Conservation (phyloP, 2,329 filamentous ascomycete genomes). For the Sporothrix dimorphospora region DNA sequence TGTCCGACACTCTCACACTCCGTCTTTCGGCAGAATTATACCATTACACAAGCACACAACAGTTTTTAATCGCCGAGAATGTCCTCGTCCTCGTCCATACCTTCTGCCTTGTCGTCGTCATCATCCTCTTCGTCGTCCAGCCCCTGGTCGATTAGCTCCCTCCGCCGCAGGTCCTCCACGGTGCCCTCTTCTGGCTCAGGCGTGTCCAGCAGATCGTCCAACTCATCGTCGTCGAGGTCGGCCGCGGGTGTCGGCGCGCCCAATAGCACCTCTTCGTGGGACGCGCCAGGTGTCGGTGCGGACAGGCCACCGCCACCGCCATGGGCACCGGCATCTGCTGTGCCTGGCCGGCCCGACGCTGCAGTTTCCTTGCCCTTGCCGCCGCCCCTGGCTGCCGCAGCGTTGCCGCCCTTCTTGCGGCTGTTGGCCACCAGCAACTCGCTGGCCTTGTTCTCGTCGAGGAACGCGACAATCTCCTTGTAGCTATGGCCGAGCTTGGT, state of each 20-base stretch:
- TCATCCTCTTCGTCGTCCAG: conserved; percentile 49
- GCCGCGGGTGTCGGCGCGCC: conserved; percentile 34
- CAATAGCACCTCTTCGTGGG: conserved; percentile 29
- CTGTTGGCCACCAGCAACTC: conserved; percentile 43
- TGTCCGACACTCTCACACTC: background rate
- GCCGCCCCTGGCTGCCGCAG: conserved; percentile 7
- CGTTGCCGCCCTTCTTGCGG: conserved; percentile 46
- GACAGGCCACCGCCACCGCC: background rate
- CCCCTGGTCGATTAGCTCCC: conserved; percentile 58
- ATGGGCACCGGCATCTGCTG: background rate
- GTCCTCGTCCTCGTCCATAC: conserved; percentile 50
- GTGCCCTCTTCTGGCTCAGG: conserved; percentile 62
- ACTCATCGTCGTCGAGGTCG: conserved; percentile 35
- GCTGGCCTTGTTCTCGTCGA: conserved; percentile 70
- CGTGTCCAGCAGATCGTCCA: conserved; percentile 48
- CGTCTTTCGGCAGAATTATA: background rate
- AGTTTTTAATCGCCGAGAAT: conserved; percentile 49
- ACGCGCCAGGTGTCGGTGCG: conserved; percentile 11
- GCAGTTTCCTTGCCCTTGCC: conserved; percentile 44
- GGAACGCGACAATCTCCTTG: conserved; percentile 77
- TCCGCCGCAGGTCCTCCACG: conserved; percentile 58
- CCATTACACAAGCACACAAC: background rate
- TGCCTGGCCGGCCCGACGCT: conserved; percentile 3
- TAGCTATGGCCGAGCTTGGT: conserved; percentile 81
- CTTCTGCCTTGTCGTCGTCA: conserved; percentile 39